Conservation (phyloP, 768 basidiomycete species). For the Gautieria morchelliformis region DNA sequence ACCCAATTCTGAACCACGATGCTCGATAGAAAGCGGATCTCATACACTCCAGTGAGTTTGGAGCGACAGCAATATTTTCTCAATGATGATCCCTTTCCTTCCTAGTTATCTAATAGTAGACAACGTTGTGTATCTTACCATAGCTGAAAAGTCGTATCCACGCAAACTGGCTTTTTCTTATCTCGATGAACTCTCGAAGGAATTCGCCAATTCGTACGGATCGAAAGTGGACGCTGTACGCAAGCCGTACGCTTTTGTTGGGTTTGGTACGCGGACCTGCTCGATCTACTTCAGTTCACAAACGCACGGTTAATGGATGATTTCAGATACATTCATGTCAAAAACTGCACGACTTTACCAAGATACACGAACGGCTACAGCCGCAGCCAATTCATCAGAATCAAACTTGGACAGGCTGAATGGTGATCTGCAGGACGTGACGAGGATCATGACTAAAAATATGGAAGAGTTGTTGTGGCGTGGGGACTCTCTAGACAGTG, state of each 20-base stretch:
- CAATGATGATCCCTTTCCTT: background rate
- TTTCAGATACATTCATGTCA: conserved; percentile 92
- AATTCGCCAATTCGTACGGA: conserved; percentile 89
- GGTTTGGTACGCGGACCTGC: conserved; percentile 64
- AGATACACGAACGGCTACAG: conserved; percentile 80
- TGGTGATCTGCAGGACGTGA: conserved; percentile 95
- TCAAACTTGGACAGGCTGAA: conserved; percentile 81
- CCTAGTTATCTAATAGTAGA: conserved; percentile 87
- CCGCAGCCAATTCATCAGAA: conserved; percentile 33
- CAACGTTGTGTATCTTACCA: conserved; percentile 90
- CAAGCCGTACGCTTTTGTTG: conserved; percentile 98
- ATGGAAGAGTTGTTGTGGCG: conserved; percentile 99
- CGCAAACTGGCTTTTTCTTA: conserved; percentile 96
- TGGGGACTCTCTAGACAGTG: conserved; percentile 93
- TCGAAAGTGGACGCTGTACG: conserved; percentile 84
- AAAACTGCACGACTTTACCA: conserved; percentile 93
- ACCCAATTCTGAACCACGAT: conserved; percentile 88
- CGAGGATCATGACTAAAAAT: conserved; percentile 99
- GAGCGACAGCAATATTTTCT: conserved; percentile 1
- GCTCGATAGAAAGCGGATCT: conserved; percentile 91
- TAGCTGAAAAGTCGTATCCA: conserved; percentile 95
- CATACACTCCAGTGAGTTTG: conserved; percentile 88
- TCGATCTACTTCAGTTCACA: conserved; percentile 6
- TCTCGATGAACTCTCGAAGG: conserved; percentile 93
- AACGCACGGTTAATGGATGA: background rate